These are phyloP conservation scores for Chaetomiaceae sp. DNA, from an alignment of 2,329 filamentous ascomycete genomes.

Conservation along the genomic window DNA sequence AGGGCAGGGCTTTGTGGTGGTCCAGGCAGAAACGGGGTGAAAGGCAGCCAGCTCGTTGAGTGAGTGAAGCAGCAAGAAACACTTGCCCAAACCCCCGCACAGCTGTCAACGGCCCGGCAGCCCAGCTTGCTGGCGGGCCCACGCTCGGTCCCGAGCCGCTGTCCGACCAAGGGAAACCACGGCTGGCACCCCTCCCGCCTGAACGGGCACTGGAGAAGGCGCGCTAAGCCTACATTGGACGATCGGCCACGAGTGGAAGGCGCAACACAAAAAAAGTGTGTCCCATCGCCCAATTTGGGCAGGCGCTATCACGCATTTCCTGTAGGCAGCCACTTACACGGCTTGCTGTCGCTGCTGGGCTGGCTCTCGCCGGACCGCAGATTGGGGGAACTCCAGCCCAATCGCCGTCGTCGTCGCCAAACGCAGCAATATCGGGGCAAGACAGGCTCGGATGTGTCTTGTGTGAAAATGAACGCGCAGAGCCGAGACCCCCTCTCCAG, in stretches of 20 bases:
- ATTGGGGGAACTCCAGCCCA: conserved; percentile 19
- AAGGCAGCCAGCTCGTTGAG: too few relatives aligned
- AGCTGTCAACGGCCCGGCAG: conserved; percentile 1
- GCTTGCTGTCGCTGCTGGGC: conserved; percentile 6
- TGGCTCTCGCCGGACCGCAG: conserved; percentile 18
- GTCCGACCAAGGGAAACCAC: not conserved
- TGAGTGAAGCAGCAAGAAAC: too few relatives aligned
- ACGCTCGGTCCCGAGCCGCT: conserved; percentile 8
- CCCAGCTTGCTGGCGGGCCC: not conserved
- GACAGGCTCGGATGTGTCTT: not conserved
- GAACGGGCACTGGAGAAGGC: not conserved
- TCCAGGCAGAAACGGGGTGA: too few relatives aligned
- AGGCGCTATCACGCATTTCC: conserved; percentile 5
- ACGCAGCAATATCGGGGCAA: not conserved
- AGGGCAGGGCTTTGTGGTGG: too few relatives aligned
- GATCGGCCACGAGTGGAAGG: conserved; percentile 6
- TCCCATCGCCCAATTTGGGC: not conserved
- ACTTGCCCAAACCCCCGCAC: not conserved
- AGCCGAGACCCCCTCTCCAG: conserved; percentile 8
- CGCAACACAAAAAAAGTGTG: conserved; percentile 7
- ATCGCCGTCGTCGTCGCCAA: conserved; percentile 15
- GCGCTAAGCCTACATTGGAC: not conserved
- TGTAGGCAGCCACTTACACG: conserved; percentile 11
- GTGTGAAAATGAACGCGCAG: not conserved
- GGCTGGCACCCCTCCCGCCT: too few relatives aligned